Conservation (phyloP, 2,329 filamentous ascomycete species). For the Fusarium albosuccineum region DNA sequence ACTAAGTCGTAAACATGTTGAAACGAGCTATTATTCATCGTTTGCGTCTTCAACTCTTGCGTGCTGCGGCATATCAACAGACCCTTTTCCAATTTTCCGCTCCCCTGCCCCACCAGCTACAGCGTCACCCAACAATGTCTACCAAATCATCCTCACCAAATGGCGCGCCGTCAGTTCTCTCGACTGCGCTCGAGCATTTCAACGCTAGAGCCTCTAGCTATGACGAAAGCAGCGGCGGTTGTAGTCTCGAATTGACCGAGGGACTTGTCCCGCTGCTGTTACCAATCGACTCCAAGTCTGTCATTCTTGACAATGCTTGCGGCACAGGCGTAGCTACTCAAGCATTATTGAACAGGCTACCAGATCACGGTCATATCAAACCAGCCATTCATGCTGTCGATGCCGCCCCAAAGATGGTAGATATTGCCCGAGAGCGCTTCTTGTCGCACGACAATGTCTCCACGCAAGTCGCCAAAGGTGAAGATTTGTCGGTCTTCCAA, state of each 20-base stretch:
- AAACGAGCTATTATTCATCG: too few relatives aligned
- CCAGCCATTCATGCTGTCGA: slow-evolving; percentile 35
- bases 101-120: too few relatives aligned
- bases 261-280: neutral
- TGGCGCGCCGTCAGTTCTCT: too few relatives aligned
- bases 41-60: too few relatives aligned
- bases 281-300: neutral
- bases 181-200: neutral
- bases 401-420: slow-evolving; percentile 36
- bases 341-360: slow-evolving; percentile 20
- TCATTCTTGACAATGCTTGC: slow-evolving; percentile 47
- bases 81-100: too few relatives aligned
- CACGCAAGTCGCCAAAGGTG: slow-evolving; percentile 37
- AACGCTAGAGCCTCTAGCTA: neutral
- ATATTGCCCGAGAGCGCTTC: slow-evolving; percentile 26
- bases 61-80: too few relatives aligned
- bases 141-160: too few relatives aligned
- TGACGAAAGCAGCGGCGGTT: neutral
- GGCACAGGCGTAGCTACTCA: slow-evolving; percentile 44
- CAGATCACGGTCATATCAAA: neutral
- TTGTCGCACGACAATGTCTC: slow-evolving; percentile 13
- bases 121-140: too few relatives aligned
- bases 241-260: neutral
- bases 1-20: too few relatives aligned
- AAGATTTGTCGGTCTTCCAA: slow-evolving; percentile 38